phyloP scores from a whole-genome alignment of 2,329 filamentous ascomycete species.

The Parastagonospora nodorum region DNA sequence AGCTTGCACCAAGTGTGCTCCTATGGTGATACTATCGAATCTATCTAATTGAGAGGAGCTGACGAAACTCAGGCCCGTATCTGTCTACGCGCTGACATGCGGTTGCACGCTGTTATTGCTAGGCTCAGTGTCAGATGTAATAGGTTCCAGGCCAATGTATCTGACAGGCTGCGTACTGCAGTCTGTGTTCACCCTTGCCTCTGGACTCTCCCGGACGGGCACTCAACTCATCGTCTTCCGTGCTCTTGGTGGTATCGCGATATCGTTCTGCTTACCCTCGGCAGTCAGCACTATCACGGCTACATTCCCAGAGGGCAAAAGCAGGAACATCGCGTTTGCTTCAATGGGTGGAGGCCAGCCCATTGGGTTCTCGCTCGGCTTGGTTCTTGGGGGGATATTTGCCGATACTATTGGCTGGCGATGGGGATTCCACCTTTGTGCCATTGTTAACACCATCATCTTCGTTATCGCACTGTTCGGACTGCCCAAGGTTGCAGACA shows the following conservation, averaged over 20 bases:
- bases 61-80: conserved; percentile 39
- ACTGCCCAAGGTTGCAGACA: conserved; percentile 38
- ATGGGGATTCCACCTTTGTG: conserved; percentile 56
- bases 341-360: conserved; percentile 57
- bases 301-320: conserved; percentile 53
- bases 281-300: conserved; percentile 57
- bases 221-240: conserved; percentile 55
- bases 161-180: conserved; percentile 53
- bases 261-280: conserved; percentile 56
- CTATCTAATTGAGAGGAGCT: background rate
- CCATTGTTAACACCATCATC: conserved; percentile 50
- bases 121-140: conserved; percentile 58
- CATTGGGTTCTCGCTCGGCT: conserved; percentile 57
- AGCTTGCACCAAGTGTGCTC: conserved; percentile 29
- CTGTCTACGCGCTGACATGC: conserved; percentile 50
- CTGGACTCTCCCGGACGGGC: conserved; percentile 44
- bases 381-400: conserved; percentile 58
- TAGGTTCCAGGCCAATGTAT: conserved; percentile 55
- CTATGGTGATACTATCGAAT: conserved; percentile 25
- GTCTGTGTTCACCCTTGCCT: conserved; percentile 53
- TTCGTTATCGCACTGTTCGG: conserved; percentile 48
- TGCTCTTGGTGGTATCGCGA: conserved; percentile 52
- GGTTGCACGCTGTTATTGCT: conserved; percentile 57
- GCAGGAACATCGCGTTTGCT: conserved; percentile 59
- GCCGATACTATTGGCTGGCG: conserved; percentile 58